Evolutionary conservation across 163 green algal species (phyloP).

Genomic region (Scenedesmus sp.): DNA sequence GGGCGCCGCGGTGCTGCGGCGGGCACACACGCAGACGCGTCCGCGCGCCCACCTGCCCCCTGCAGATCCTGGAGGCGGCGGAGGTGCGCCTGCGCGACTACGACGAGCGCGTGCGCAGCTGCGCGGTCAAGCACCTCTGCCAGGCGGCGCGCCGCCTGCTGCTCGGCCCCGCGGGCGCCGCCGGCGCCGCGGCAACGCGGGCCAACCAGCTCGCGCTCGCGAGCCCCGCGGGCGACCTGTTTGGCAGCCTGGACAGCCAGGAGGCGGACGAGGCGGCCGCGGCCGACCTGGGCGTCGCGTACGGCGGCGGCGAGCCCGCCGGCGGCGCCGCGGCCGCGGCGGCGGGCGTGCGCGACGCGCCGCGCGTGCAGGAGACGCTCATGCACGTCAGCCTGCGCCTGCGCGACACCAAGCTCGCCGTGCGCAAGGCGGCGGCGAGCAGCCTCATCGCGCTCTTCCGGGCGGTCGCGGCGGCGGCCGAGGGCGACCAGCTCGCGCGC

Average conservation of each 20-base stretch:
- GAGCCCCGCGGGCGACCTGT: not conserved
- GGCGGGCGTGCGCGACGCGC: conserved; percentile 8
- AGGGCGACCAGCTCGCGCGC: not conserved
- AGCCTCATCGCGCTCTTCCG: conserved; percentile 58
- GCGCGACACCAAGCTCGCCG: conserved; percentile 70
- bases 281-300: conserved; percentile 22
- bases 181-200: conserved; percentile 36
- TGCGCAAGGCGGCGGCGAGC: conserved; percentile 61
- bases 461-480: conserved; percentile 21
- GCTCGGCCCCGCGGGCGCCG: not conserved
- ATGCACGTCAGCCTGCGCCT: conserved; percentile 59
- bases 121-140: conserved; percentile 34
- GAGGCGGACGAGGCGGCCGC: conserved; percentile 17
- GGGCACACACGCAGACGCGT: too few relatives aligned
- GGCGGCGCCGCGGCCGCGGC: not conserved
- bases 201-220: not conserved
- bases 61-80: conserved; percentile 25
- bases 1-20: too few relatives aligned
- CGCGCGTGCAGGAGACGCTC: conserved; percentile 36
- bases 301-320: not conserved
- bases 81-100: conserved; percentile 46
- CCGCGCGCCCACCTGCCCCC: not conserved
- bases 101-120: conserved; percentile 39
- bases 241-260: conserved; percentile 16
- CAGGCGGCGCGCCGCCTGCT: conserved; percentile 3